Evolutionary conservation across 2,329 filamentous ascomycete genomes (phyloP), one percentile per base, ranked within the genome.

Genomic region (Endocalyx cinctus): DNA sequence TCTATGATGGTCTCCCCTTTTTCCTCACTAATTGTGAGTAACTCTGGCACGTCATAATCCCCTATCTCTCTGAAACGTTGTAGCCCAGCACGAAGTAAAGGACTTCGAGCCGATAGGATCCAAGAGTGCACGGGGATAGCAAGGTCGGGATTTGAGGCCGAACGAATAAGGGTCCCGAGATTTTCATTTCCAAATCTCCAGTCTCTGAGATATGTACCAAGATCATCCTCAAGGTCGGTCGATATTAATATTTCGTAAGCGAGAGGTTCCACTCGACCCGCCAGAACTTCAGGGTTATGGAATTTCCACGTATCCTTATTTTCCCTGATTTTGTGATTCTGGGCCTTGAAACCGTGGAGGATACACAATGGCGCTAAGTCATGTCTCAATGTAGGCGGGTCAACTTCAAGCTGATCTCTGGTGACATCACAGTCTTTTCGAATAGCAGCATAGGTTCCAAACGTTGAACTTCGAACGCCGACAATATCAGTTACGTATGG

Each of bases 361-460:
- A 81, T 78, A 4, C 88, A 68, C 5, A 97, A 63, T 0, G 79
- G 72, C 18, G 74, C 69, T 4, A 95, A 42, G 46, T 95, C 84
- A 19, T 82, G 69, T 82, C 84, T 87, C 2, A 97, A 62, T 0
- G 69, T 76, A 37, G 78, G 77, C n/a, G 72, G 69, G 20, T 75
- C 70, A 19, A 94, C 72, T 8, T 67, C 62, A 23, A 95, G 79
- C 43, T 77, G 70, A 23, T 83, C 79, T 32, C 77, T 79, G 35
- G 89, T 86, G 17, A 94, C 79, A 52, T 89, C 80, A 42, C 81
- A 87, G 49, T 96, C 89, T 51, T 84, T 83, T 29, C 92, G 79
- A 28, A 95, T 75, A 4, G 87, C 88, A 20, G 87, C 85, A 64
- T 90, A 97, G 0, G 90, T 86, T 5, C 92, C 92, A 59, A 86